Conservation (phyloP, 2,329 filamentous ascomycete species). For the Fusarium clavum region DNA sequence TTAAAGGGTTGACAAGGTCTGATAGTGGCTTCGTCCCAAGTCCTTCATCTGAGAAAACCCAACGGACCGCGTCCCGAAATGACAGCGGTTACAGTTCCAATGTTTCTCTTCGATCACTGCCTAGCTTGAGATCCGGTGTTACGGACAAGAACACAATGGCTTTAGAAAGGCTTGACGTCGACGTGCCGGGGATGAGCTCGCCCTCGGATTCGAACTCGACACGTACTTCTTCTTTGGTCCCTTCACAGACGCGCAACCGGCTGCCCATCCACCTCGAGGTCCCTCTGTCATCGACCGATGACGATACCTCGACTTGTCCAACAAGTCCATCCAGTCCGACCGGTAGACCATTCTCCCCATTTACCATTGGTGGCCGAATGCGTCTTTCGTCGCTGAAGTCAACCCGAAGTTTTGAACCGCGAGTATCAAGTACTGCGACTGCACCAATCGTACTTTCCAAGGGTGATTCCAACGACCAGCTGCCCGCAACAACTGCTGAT, state of each 20-base stretch:
- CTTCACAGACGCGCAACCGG: slow-evolving; percentile 31
- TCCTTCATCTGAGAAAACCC: slow-evolving; percentile 56
- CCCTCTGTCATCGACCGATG: slow-evolving; percentile 26
- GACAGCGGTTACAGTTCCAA: slow-evolving; percentile 73
- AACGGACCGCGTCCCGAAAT: slow-evolving; percentile 64
- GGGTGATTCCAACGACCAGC: background rate
- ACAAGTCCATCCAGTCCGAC: slow-evolving; percentile 32
- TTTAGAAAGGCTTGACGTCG: slow-evolving; percentile 29
- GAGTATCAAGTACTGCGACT: slow-evolving; percentile 13
- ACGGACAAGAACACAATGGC: slow-evolving; percentile 38
- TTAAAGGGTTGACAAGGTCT: slow-evolving; percentile 44
- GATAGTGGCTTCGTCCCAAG: slow-evolving; percentile 65
- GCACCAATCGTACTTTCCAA: slow-evolving; percentile 20
- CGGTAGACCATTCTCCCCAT: slow-evolving; percentile 32
- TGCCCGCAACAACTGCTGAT: background rate
- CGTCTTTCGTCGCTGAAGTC: slow-evolving; percentile 39
- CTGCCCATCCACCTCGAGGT: slow-evolving; percentile 39
- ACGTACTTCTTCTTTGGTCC: slow-evolving; percentile 32
- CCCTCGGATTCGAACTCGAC: slow-evolving; percentile 37
- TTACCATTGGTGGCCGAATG: slow-evolving; percentile 32
- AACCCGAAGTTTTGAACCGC: slow-evolving; percentile 35
- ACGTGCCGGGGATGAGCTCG: slow-evolving; percentile 25
- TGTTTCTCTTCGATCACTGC: slow-evolving; percentile 66
- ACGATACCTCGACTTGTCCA: slow-evolving; percentile 35
- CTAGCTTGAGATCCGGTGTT: slow-evolving; percentile 45